Percentiles rank a stretch among this genome's conserved stretches.
phyloP scores from a whole-genome alignment of 2,329 filamentous ascomycete species.

The Sclerotinia sclerotiorum region DNA sequence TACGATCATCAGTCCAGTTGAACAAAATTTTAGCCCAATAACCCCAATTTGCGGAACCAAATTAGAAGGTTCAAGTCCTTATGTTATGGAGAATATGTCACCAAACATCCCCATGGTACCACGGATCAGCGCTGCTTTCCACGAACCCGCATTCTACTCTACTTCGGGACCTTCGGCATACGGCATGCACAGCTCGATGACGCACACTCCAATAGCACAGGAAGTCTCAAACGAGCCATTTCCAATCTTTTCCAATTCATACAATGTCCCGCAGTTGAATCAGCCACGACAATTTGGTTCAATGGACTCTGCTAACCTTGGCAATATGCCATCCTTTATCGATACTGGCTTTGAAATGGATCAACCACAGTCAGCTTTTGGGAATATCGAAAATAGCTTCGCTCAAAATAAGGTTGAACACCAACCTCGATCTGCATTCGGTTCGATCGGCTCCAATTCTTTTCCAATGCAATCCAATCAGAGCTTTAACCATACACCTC shows the following conservation, averaged over 20 bases:
- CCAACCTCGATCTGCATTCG: slow-evolving; percentile 27
- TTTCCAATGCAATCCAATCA: slow-evolving; percentile 29
- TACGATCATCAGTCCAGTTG: slow-evolving; percentile 67
- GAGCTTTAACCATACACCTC: slow-evolving; percentile 29
- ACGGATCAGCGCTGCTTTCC: slow-evolving; percentile 31
- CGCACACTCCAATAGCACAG: slow-evolving; percentile 28
- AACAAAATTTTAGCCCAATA: slow-evolving; percentile 42
- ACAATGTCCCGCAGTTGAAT: slow-evolving; percentile 28
- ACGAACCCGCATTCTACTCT: slow-evolving; percentile 30
- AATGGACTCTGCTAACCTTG: slow-evolving; percentile 26
- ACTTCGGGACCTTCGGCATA: slow-evolving; percentile 28
- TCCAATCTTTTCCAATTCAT: slow-evolving; percentile 30
- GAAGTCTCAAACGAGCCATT: slow-evolving; percentile 28
- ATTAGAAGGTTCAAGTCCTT: slow-evolving; percentile 35
- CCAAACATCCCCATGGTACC: slow-evolving; percentile 31
- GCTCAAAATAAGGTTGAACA: slow-evolving; percentile 32
- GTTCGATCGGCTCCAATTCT: slow-evolving; percentile 30
- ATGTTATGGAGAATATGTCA: slow-evolving; percentile 34
- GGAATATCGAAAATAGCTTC: slow-evolving; percentile 28
- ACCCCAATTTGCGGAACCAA: slow-evolving; percentile 35
- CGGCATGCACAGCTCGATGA: slow-evolving; percentile 29
- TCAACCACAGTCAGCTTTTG: slow-evolving; percentile 28
- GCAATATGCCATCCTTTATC: slow-evolving; percentile 30
- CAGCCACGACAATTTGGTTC: slow-evolving; percentile 30
- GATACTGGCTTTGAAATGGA: slow-evolving; percentile 32